Evolutionary conservation across 2,329 filamentous ascomycete genomes (phyloP), one percentile per base, ranked within the genome.

Genomic region (Botrytis cinerea): DNA sequence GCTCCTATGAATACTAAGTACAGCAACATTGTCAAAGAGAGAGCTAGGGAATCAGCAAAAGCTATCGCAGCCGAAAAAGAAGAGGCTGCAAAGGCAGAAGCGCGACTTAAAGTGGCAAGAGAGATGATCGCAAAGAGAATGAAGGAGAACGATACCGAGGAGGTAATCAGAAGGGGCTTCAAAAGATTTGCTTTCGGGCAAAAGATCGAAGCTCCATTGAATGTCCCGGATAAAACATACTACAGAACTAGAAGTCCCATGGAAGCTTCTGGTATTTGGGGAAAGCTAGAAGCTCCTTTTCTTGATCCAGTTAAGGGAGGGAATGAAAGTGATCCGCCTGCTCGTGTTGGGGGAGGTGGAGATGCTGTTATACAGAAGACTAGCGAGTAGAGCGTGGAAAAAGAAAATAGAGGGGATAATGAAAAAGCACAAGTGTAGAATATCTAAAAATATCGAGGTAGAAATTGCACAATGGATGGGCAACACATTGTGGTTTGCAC

Each of bases 11-110:
- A 71, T 63, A n/a, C 16, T 3, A 62, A 61, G 59, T 48, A 63
- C 12, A 45, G 28, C 20, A 62, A 25, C 22, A 71, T 63, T 22
- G 59, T 71, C 25, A 62, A 71, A 35, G 43, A 64, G 14, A 64
- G 20, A 38, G 35, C 64, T 57, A 43, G 35, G 9, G 35, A 68
- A 54, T 43, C 64, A 35, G 64, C 64, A 68, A 68, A 18, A 57
- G 32, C 35, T 35, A 57, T 68, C 8, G 64, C 64, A 28, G 64
- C 64, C n/a, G 8, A 57, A 0, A 57, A 22, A 14, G 64, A 68
- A 54, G 48, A 68, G 35, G 9, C 48, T 3, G 64, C 64, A 35
- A 67, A 20, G 28, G 64, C 64, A n/a, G 25, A 40, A 54, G 48
- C 48, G 35, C 64, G 64, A 57, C 25, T 68, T 22, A 43, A 12